Evolutionary conservation across 2,329 filamentous ascomycete genomes (phyloP), one percentile per base, ranked within the genome.

Genomic region (Apiospora hydei): DNA sequence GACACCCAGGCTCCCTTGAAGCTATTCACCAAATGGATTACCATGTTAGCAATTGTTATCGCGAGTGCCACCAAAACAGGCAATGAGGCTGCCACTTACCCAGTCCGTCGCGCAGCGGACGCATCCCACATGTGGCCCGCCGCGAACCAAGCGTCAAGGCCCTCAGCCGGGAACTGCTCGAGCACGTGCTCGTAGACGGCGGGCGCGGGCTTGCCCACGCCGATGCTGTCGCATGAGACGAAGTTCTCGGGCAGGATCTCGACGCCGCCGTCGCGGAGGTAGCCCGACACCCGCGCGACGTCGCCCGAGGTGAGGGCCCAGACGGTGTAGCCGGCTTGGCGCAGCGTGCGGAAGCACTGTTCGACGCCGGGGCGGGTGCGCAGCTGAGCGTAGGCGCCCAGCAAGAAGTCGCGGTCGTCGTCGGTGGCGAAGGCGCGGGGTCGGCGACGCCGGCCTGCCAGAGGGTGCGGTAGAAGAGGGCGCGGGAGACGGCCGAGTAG

Each of bases 121-220:
- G 88, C 87, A 81, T 90, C 88, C 88, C 88, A 90, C 83, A 87
- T 86, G 79, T 90, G 88, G 30, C 87, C 88, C 0, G 88, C 88
- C 0, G 87, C 88, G 77, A 89, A 90, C 88, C 88, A 90, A 57
- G 83, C 83, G 71, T 85, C 80, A 0, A 80, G 77, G 0, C 68
- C 57, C 69, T 77, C 78, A 26, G 83, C 81, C 41, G 85, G 77
- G 11, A 87, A 77, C 44, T 70, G 68, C 26, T 70, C 18, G 18
- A 70, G 67, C 38, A 71, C 34, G 1, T 82, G 81, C 72, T 78
- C 76, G 75, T 90, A 90, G 0, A 85, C 84, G 34, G 76, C 82
- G 3, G 84, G 78, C 0, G 83, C 84, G 0, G 88, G 88, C 77
- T 89, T 90, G 0, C 84, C 85, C n/a, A 88, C 78, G 0, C 85